A percentile compares a stretch with the other conserved stretches of the same genome.
These are phyloP conservation scores for Phytophthora chlamydospora DNA, from an alignment of 352 stramenopile species.

Conservation along the genomic window DNA sequence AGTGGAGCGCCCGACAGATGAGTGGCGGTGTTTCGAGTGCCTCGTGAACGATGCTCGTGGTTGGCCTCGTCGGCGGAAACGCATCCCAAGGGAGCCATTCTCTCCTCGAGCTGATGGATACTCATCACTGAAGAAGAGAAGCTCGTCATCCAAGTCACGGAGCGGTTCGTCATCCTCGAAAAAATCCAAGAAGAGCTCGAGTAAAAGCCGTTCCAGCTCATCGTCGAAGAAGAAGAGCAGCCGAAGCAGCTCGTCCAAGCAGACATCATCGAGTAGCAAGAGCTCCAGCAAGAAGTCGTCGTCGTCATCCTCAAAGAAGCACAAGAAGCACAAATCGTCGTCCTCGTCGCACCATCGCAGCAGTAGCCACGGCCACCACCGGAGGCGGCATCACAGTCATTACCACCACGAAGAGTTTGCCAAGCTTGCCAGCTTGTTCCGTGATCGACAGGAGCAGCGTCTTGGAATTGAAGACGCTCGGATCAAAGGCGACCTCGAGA, in stretches of 20 bases:
- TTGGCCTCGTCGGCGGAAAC: constrained; percentile 70
- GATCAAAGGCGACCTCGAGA: constrained; percentile 42
- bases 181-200: constrained; percentile 43
- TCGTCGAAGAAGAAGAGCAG: constrained; percentile 57
- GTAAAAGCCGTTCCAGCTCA: constrained; percentile 45
- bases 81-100: constrained; percentile 34
- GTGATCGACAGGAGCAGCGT: constrained; percentile 63
- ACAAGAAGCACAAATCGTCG: constrained; percentile 73
- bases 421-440: constrained; percentile 63
- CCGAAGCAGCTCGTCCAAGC: constrained; percentile 50
- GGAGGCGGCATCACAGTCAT: constrained; percentile 66
- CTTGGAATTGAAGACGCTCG: constrained; percentile 60
- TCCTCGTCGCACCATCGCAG: constrained; percentile 66
- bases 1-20: constrained; percentile 68
- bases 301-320: constrained; percentile 61
- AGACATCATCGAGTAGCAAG: constrained; percentile 49
- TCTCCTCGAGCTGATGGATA: constrained; percentile 25
- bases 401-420: constrained; percentile 71
- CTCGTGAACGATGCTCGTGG: constrained; percentile 86
- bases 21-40: constrained; percentile 90
- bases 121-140: constrained; percentile 41
- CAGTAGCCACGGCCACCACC: constrained; percentile 54
- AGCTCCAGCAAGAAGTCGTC: constrained; percentile 67
- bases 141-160: constrained; percentile 50
- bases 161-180: constrained; percentile 52